Base-by-base conservation (phyloP, 1,284 basidiomycete genomes). In the Malassezia caprae region DNA sequence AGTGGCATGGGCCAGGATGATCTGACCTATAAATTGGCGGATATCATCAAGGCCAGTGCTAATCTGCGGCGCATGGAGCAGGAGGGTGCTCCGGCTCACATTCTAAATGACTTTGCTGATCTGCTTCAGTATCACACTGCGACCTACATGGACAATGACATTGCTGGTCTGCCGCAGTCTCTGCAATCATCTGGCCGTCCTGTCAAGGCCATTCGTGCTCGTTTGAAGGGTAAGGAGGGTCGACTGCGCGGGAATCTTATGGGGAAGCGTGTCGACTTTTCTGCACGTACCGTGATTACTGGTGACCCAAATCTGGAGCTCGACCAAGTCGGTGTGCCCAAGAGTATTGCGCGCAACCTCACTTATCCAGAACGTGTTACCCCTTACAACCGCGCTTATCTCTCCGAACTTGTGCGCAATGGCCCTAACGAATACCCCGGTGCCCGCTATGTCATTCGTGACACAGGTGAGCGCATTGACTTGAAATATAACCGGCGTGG, bases 71-170 rank as follows among this genome's bases (percentile, higher is more conserved):
- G 88, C 69, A 89, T 90, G 71, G 93, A 98, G 72, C 86, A 90
- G 68, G 94, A 98, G 75, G 94, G 94, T 63, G 90, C 91, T 10
- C 94, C 94, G 1, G 87, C 89, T 0, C 90, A 96, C 68, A 87
- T 99, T 62, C 87, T 96, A 64, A 85, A 85, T 39, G 93, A 98
- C 77, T 94, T 94, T 72, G 93, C 96, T 76, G 90, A 96, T 72
- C 78, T 98, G 39, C 81, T 99, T 2, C 69, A 72, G 84, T 98
- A 93, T 76, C 94, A 98, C 74, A 90, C 94, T 59, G 94, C 93
- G 7, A 98, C 94, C 0, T 98, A 98, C 75, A 98, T 99, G 93
- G 94, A 99, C 76, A 99, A 98, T 75, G 91, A 98, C 75, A 93
- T 98, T 62, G 90, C 94, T 28, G 94, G 94, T 54, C 90, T 96